Conservation (phyloP, 768 basidiomycete genomes). For the Kwoniella dendrophila region DNA sequence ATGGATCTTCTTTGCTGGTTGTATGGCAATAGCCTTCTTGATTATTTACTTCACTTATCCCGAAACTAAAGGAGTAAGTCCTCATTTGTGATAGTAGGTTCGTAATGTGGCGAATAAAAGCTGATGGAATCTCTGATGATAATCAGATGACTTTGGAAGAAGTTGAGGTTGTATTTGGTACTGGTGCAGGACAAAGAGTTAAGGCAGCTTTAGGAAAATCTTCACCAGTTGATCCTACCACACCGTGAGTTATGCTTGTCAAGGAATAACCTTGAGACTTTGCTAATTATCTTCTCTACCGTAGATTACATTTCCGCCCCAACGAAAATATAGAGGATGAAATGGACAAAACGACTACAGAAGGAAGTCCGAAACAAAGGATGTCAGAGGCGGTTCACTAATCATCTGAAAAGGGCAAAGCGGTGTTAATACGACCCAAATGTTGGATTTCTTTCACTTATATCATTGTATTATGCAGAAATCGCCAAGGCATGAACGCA, state of each 20-base stretch:
- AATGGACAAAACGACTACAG: background rate
- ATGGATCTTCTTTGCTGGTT: conserved; percentile 41
- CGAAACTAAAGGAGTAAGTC: conserved; percentile 41
- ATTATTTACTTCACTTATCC: conserved; percentile 42
- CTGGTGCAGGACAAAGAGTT: conserved; percentile 39
- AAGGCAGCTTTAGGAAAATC: conserved; percentile 33
- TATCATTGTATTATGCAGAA: too few relatives aligned
- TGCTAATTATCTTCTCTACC: background rate
- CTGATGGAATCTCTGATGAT: conserved; percentile 3
- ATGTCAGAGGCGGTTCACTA: background rate
- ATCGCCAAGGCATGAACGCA: too few relatives aligned
- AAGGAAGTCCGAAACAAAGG: background rate
- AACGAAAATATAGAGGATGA: conserved; percentile 3
- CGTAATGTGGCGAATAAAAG: background rate
- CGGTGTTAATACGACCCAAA: too few relatives aligned
- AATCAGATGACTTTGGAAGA: conserved; percentile 38
- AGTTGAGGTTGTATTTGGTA: conserved; percentile 39
- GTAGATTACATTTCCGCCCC: conserved; percentile 2
- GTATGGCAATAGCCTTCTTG: conserved; percentile 33
- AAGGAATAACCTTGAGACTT: background rate
- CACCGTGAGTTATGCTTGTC: conserved; percentile 18
- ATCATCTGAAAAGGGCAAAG: too few relatives aligned
- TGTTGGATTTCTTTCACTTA: too few relatives aligned
- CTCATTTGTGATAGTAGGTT: background rate
- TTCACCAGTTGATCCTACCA: conserved; percentile 22